Evolutionary conservation across 2,329 filamentous ascomycete species (phyloP).

Genomic region (Colletotrichum zoysiae): DNA sequence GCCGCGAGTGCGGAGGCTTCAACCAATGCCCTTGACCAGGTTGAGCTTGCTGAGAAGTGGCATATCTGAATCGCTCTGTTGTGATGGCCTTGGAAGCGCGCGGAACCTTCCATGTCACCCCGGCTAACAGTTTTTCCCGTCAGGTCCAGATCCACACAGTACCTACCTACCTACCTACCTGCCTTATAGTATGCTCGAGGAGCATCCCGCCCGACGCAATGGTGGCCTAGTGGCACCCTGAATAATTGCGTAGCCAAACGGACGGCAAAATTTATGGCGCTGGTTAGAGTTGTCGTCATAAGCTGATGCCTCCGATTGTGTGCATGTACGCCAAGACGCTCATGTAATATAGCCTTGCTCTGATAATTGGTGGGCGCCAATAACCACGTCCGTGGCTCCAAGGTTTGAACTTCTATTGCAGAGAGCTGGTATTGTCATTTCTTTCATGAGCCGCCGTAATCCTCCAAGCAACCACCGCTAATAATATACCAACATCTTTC

Average conservation of each 20-base stretch:
- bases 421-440: slow-evolving; percentile 33
- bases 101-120: slow-evolving; percentile 30
- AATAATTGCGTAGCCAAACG: neutral
- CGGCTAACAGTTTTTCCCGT: slow-evolving; percentile 24
- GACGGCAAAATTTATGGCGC: neutral
- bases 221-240: neutral
- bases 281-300: neutral
- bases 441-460: slow-evolving; percentile 32
- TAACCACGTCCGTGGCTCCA: neutral
- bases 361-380: neutral
- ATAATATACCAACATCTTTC: neutral
- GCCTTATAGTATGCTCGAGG: neutral
- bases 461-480: slow-evolving; percentile 4
- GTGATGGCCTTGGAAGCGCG: slow-evolving; percentile 23
- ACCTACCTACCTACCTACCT: no score
- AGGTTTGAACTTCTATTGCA: neutral
- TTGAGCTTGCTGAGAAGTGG: slow-evolving; percentile 42
- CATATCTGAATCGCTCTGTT: slow-evolving; percentile 40
- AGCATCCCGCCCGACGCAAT: neutral
- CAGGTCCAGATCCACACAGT: slow-evolving; percentile 23
- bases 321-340: neutral
- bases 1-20: slow-evolving; percentile 38
- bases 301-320: neutral
- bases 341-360: neutral
- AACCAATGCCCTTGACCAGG: slow-evolving; percentile 38